Conservation (phyloP, 441 rosid genomes). For the Syzygium malaccense region DNA sequence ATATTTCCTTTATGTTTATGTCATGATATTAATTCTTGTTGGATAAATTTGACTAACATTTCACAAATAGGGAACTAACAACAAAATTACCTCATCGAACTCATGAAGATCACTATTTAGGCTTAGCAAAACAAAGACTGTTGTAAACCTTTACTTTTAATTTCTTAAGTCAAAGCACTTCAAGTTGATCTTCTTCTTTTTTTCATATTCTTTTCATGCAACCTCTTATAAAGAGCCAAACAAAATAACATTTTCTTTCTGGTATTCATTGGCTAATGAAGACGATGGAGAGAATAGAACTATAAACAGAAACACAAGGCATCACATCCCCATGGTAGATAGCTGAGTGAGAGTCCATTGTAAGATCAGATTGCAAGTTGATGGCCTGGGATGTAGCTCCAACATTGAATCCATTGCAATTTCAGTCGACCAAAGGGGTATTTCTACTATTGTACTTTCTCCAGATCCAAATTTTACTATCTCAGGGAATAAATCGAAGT, state of each 20-base stretch:
- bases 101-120: neutral
- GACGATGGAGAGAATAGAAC: neutral
- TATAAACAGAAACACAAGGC: neutral
- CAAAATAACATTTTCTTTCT: neutral
- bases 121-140: neutral
- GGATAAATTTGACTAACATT: neutral
- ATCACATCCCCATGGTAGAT: neutral
- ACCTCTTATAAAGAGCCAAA: neutral
- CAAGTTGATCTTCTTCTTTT: neutral
- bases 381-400: neutral
- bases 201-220: neutral
- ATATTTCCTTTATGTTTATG: neutral
- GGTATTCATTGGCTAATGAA: neutral
- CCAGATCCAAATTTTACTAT: neutral
- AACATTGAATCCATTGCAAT: neutral
- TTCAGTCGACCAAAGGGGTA: neutral
- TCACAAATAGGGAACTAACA: neutral
- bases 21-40: neutral
- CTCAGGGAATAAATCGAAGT: neutral
- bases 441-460: neutral
- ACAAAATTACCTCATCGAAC: neutral
- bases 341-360: neutral
- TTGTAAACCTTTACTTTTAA: neutral
- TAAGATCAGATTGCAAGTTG: neutral
- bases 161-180: neutral